phyloP scores from a whole-genome alignment of 2,329 filamentous ascomycete genomes.

The Aspergillus arachidicola region DNA sequence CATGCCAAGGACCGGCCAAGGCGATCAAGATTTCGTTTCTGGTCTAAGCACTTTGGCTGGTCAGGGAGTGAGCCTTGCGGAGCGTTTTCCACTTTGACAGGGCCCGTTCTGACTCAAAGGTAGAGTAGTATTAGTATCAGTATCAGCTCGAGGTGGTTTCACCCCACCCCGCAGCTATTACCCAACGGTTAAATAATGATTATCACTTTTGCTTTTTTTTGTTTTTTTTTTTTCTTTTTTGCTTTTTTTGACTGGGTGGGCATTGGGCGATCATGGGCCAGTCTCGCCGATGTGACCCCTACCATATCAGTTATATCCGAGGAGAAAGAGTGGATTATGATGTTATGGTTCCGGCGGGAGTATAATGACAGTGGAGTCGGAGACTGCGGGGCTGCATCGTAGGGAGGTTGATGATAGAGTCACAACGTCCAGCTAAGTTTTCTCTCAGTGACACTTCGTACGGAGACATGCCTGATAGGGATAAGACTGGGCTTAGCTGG shows the following conservation, averaged over 20 bases:
- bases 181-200: slow-evolving; percentile 3
- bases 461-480: not conserved
- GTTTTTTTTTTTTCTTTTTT: not conserved
- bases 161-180: slow-evolving; percentile 1
- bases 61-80: not conserved
- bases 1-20: slow-evolving; percentile 5
- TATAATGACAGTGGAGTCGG: slow-evolving; percentile 6
- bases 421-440: not conserved
- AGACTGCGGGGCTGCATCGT: not conserved
- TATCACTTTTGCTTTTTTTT: not conserved
- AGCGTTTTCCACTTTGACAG: slow-evolving; percentile 1
- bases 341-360: not conserved
- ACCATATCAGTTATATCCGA: not conserved
- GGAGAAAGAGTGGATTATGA: not conserved
- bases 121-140: not conserved
- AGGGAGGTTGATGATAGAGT: not conserved
- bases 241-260: not conserved
- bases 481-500: not conserved
- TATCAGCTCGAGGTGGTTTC: not conserved
- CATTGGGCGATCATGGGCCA: not conserved
- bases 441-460: not conserved
- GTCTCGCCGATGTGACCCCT: slow-evolving; percentile 4
- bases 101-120: not conserved
- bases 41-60: not conserved
- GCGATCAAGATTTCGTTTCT: slow-evolving; percentile 17